phyloP scores from a whole-genome alignment of 148 eudicot genomes.

The Heliamphora exappendiculata region DNA sequence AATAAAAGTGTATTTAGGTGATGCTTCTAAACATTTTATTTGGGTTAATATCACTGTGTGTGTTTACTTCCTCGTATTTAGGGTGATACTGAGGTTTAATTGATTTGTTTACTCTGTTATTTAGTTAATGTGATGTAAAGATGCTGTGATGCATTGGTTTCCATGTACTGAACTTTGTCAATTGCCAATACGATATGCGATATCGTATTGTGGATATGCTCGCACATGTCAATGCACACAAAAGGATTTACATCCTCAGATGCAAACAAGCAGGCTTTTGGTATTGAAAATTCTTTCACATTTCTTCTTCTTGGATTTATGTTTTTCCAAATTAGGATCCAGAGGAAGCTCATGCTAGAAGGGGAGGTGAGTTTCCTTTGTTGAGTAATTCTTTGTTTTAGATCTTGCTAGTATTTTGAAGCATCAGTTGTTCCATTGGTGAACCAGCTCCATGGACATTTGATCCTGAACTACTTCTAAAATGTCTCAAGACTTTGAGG shows the following conservation, averaged over 20 bases:
- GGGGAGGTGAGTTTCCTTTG: constrained; percentile 67
- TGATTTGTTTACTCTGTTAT: neutral
- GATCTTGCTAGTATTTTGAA: constrained; percentile 14
- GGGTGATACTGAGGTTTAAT: neutral
- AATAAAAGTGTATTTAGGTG: too few species aligned
- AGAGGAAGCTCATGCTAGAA: constrained; percentile 96
- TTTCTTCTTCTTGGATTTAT: constrained; percentile 9
- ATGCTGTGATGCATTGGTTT: neutral
- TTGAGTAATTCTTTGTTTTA: constrained; percentile 9
- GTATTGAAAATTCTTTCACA: constrained; percentile 2
- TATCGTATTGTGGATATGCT: neutral
- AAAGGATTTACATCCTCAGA: neutral
- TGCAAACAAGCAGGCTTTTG: neutral
- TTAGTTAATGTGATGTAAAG: constrained; percentile 1
- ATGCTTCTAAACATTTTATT: neutral
- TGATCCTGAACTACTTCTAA: constrained; percentile 62
- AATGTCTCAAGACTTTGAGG: constrained; percentile 65
- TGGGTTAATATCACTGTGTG: neutral
- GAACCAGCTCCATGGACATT: constrained; percentile 98
- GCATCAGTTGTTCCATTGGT: constrained; percentile 14
- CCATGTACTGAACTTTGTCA: neutral
- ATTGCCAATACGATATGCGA: neutral
- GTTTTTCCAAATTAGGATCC: constrained; percentile 56
- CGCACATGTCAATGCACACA: neutral
- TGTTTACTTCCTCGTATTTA: neutral